Evolutionary conservation across 441 rosid genomes (phyloP), one percentile per base, ranked within the genome.

Genomic region (Croton laevigatus): DNA sequence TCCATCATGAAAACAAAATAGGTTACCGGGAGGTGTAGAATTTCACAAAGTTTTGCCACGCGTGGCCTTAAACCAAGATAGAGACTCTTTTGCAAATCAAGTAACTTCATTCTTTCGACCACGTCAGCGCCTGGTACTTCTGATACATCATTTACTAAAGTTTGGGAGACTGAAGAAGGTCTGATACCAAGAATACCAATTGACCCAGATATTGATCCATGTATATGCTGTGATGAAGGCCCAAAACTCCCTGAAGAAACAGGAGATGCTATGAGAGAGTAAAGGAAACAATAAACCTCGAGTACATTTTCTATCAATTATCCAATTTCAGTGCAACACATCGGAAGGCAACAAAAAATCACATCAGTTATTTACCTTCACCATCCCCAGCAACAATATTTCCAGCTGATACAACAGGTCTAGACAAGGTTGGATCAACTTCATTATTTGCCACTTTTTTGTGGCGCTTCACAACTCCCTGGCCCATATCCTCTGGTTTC

Each of bases 21-120:
- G 88, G 75, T 40, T 84, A 95, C 99, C 34, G 92, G 82, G 70
- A 91, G 87, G 64, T 75, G 78, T 65, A 92, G 78, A 72, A 84
- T 81, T 81, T 83, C 83, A 82, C 89, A 81, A 67, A 96, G 96
- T 78, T 82, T 84, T 74, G 81, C 81, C 60, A 89, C 81, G 71
- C 82, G 84, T 60, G 82, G 91, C 86, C 83, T 87, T 79, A 93
- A 81, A 72, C 64, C 75, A 76, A 78, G 76, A 79, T 83, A 85
- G 54, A 96, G 90, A 81, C 73, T 79, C 79, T 79, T 83, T 79
- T 88, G 97, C 49, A 81, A 86, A 70, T 84, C 86, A 27, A 23
- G 72, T 72, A 79, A 60, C 69, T 74, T 75, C 76, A 73, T 68
- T 66, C 76, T 48, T 68, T 68, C 80, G 67, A 34, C 79, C 70